Conservation (phyloP, 2,329 filamentous ascomycete species). For the Aspergillus texensis region DNA sequence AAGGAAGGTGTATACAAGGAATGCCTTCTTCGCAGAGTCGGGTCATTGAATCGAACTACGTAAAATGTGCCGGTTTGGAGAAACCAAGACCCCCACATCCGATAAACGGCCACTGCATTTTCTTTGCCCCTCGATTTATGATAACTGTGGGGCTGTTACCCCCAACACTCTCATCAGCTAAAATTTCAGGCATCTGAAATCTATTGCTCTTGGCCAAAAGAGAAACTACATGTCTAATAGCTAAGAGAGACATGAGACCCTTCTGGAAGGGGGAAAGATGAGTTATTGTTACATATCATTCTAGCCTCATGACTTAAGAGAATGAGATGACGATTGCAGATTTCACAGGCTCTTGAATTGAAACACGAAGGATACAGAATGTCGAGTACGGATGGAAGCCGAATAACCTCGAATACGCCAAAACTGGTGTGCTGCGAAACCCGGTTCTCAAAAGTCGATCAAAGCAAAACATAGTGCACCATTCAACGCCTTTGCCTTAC, state of each 20-base stretch:
- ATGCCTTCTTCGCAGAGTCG: not conserved
- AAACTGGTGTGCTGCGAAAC: conserved; percentile 4
- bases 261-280: not conserved
- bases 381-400: not conserved
- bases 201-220: not conserved
- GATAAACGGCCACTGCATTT: conserved; percentile 10
- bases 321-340: not conserved
- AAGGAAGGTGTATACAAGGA: not conserved
- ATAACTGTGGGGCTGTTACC: conserved; percentile 4
- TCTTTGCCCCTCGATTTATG: conserved; percentile 5
- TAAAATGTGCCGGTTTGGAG: conserved; percentile 1
- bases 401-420: not conserved
- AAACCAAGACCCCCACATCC: conserved; percentile 9
- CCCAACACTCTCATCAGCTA: not conserved
- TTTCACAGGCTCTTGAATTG: not conserved
- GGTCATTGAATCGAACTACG: not conserved
- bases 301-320: conserved; percentile 4
- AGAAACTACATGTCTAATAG: not conserved
- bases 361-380: not conserved
- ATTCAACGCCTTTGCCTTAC: conserved; percentile 24
- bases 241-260: not conserved
- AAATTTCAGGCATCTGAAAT: not conserved
- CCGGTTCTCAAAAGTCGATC: conserved; percentile 7
- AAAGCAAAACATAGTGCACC: conserved; percentile 12
- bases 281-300: conserved; percentile 5